These are phyloP conservation scores for Dipteronia sinensis DNA, from an alignment of 345 rosid species.

Conservation along the genomic window DNA sequence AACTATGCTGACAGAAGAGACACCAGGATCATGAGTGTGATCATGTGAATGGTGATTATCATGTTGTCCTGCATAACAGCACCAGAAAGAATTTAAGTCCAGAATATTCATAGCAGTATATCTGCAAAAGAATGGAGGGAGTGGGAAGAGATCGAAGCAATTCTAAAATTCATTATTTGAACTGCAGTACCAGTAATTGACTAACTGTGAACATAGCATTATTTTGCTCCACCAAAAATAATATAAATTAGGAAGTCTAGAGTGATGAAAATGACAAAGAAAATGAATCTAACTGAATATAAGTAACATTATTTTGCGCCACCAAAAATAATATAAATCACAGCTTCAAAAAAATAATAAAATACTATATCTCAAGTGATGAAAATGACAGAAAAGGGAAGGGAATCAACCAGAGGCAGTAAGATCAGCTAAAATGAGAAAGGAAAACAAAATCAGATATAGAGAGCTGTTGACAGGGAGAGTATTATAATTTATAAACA, in stretches of 20 bases:
- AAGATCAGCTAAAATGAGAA: background rate
- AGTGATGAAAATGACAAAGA: background rate
- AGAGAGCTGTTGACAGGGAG: background rate
- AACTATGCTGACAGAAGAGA: slow-evolving; percentile 90
- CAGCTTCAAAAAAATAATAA: background rate
- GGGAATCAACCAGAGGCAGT: background rate
- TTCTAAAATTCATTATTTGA: background rate
- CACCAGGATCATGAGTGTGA: slow-evolving; percentile 94
- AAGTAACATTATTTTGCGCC: background rate
- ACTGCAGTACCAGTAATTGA: background rate
- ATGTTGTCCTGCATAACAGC: slow-evolving; percentile 62
- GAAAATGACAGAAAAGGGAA: background rate
- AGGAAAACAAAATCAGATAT: slow-evolving; percentile 2
- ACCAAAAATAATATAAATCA: background rate
- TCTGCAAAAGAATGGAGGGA: background rate
- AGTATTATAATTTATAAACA: background rate
- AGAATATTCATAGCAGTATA: background rate
- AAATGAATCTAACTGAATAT: background rate
- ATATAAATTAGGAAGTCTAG: background rate
- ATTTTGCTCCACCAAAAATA: background rate
- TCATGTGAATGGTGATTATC: slow-evolving; percentile 72
- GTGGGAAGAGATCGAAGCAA: background rate
- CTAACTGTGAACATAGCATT: background rate
- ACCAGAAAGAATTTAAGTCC: slow-evolving; percentile 8
- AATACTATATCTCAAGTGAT: background rate